phyloP scores from a whole-genome alignment of 2,329 filamentous ascomycete genomes.

The Alternaria angustiovoidea region DNA sequence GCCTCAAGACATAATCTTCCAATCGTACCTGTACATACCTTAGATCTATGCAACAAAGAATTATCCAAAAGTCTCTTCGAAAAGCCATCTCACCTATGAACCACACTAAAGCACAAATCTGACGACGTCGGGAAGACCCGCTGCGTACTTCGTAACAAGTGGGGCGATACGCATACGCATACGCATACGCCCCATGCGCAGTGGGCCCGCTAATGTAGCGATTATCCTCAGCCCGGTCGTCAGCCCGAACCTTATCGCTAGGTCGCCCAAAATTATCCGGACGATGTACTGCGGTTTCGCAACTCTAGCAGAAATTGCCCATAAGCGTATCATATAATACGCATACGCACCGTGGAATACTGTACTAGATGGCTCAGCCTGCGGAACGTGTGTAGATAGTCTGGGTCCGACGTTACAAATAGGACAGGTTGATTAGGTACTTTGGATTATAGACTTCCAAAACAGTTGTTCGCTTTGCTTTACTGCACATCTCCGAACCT shows the following conservation, averaged over 20 bases:
- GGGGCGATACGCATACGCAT: conserved; percentile 1
- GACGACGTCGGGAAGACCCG: no score
- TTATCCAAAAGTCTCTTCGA: no score
- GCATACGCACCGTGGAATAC: not conserved
- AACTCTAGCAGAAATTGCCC: not conserved
- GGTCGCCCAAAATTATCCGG: not conserved
- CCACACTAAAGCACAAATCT: no score
- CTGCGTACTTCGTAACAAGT: no score
- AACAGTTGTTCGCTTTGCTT: no score
- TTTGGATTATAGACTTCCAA: not conserved
- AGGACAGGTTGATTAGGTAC: not conserved
- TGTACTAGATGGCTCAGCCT: not conserved
- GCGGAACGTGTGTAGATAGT: not conserved
- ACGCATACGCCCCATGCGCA: conserved; percentile 1
- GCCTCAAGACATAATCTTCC: no score
- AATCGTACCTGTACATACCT: no score
- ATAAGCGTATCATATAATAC: not conserved
- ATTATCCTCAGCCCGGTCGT: not conserved
- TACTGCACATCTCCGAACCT: no score
- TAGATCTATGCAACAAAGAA: no score
- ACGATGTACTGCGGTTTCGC: not conserved
- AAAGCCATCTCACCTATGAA: no score
- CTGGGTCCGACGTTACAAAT: not conserved
- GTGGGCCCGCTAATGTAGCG: not conserved
- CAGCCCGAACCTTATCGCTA: not conserved